A percentile compares a stretch with the other conserved stretches of the same genome.
Conservation (phyloP, 1,284 basidiomycete species). For the Ganoderma meredithae region DNA sequence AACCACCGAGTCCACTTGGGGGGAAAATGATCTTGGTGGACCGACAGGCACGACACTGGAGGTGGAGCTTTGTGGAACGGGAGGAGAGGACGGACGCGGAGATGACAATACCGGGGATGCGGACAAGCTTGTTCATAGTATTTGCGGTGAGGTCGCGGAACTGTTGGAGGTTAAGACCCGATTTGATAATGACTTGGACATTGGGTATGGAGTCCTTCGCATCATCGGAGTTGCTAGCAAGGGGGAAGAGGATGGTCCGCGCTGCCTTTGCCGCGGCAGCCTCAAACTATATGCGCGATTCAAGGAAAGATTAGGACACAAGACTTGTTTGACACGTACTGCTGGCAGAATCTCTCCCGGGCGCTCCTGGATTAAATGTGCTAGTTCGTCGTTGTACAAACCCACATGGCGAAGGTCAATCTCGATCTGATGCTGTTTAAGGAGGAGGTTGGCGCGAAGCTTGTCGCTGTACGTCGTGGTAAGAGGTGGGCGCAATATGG, state of each 20-base stretch:
- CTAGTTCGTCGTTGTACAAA: constrained; percentile 93
- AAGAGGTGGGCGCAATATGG: neutral
- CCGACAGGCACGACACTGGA: constrained; percentile 94
- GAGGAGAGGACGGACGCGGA: constrained; percentile 95
- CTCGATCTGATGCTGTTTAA: constrained; percentile 93
- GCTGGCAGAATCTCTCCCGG: constrained; percentile 92
- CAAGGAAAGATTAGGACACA: neutral
- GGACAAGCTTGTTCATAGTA: constrained; percentile 95
- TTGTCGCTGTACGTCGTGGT: constrained; percentile 70
- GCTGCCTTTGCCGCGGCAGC: constrained; percentile 86
- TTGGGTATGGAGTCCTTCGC: constrained; percentile 78
- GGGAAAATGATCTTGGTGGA: constrained; percentile 86
- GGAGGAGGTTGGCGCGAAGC: constrained; percentile 86
- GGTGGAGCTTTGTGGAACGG: constrained; percentile 89
- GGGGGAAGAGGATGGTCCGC: constrained; percentile 80
- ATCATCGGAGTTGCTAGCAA: constrained; percentile 62
- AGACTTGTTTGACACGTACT: constrained; percentile 53
- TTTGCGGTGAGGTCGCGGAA: constrained; percentile 95
- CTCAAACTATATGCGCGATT: constrained; percentile 70
- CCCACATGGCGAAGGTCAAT: constrained; percentile 92
- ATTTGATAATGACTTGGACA: constrained; percentile 90
- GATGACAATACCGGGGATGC: constrained; percentile 98
- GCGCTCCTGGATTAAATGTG: constrained; percentile 88
- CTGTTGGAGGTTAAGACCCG: constrained; percentile 90
- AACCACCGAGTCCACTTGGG: constrained; percentile 85